These are phyloP conservation scores for Penicillium vulpinum DNA, from an alignment of 2,329 filamentous ascomycete species.

Conservation along the genomic window DNA sequence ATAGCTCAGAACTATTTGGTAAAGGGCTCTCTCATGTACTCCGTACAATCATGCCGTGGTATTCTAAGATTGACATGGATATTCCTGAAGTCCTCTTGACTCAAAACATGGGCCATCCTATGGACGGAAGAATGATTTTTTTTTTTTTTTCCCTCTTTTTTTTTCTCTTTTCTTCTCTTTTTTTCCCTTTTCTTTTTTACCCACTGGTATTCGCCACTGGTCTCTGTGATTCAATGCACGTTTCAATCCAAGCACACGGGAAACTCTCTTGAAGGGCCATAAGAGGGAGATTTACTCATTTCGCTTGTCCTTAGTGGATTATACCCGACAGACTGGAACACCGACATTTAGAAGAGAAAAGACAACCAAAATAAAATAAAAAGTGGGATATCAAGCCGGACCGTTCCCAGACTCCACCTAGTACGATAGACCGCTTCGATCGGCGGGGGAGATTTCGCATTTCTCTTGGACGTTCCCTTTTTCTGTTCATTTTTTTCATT, in stretches of 20 bases:
- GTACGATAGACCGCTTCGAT: constrained; percentile 23
- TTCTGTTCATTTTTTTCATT: neutral
- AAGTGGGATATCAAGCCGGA: constrained; percentile 18
- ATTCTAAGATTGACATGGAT: neutral
- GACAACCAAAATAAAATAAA: constrained; percentile 1
- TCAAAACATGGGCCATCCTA: neutral
- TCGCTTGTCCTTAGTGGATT: neutral
- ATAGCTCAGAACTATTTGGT: constrained; percentile 10
- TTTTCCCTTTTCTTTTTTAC: too few species aligned
- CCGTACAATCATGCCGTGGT: neutral
- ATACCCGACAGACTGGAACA: constrained; percentile 11
- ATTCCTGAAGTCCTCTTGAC: neutral
- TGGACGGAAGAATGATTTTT: neutral
- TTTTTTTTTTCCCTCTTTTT: neutral
- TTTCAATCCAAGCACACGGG: constrained; percentile 1
- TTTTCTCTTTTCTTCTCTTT: neutral
- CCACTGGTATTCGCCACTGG: constrained; percentile 1
- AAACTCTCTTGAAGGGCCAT: neutral
- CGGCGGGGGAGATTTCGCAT: constrained; percentile 14
- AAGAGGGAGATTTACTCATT: neutral
- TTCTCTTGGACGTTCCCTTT: neutral
- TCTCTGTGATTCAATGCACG: neutral
- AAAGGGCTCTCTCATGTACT: constrained; percentile 8
- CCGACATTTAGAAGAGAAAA: constrained; percentile 2
- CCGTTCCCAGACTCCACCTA: constrained; percentile 25